Percentiles rank a stretch among this genome's conserved stretches.
phyloP scores from a whole-genome alignment of 495 filamentous ascomycete genomes.

The Aspergillus saccharolyticus region DNA sequence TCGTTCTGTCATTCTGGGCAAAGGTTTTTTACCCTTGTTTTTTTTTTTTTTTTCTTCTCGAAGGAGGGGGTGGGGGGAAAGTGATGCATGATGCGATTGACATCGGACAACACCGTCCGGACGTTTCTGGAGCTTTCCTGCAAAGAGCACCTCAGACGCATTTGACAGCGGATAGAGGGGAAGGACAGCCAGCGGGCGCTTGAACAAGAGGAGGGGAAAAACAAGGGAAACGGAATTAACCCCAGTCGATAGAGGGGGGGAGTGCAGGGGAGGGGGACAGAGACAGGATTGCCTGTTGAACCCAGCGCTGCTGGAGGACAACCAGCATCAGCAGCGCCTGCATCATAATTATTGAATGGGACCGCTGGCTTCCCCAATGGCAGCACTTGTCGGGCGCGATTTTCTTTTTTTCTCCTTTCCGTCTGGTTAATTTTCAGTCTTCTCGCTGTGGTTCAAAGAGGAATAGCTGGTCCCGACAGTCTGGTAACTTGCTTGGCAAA shows the following conservation, averaged over 20 bases:
- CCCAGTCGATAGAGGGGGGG: background rate
- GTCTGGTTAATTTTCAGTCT: background rate
- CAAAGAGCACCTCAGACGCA: conserved; percentile 5
- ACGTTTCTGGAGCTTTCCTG: background rate
- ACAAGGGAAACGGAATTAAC: conserved; percentile 11
- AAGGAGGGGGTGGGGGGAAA: background rate
- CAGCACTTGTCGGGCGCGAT: conserved; percentile 15
- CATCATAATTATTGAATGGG: conserved; percentile 7
- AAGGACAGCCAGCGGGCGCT: conserved; percentile 1
- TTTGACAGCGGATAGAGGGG: background rate
- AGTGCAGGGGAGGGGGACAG: background rate
- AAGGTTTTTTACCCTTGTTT: no score
- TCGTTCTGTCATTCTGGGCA: conserved; percentile 7
- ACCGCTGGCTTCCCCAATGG: conserved; percentile 13
- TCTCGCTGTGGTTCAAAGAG: conserved; percentile 13
- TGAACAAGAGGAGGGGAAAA: background rate
- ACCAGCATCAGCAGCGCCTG: conserved; percentile 7
- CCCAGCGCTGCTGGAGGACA: conserved; percentile 5
- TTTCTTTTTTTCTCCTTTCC: conserved; percentile 4
- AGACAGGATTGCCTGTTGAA: background rate
- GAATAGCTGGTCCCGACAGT: conserved; percentile 32
- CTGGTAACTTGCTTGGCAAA: conserved; percentile 32
- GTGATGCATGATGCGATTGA: conserved; percentile 12
- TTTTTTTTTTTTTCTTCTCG: no score
- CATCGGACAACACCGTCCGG: conserved; percentile 15